Percentiles rank a stretch among this genome's conserved stretches.
These are phyloP conservation scores for Carex sylvatica DNA, from an alignment of 202 grass and related monocot species.

Conservation along the genomic window DNA sequence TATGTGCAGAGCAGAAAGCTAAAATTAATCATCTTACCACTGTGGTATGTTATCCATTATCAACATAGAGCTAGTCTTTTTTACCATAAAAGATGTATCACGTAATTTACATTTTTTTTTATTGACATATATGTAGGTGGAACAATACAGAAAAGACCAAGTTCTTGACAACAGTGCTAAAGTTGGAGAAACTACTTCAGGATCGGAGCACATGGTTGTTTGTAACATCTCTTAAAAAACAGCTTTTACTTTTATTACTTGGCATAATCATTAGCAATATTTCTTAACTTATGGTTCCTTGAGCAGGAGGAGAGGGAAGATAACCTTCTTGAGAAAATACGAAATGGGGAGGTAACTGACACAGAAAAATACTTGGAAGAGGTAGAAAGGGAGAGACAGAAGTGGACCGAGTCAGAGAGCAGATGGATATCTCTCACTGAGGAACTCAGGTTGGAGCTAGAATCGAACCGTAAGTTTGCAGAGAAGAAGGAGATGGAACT, in stretches of 20 bases:
- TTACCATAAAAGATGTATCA: neutral
- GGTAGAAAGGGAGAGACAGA: constrained; percentile 75
- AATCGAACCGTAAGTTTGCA: constrained; percentile 69
- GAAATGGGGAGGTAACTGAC: constrained; percentile 38
- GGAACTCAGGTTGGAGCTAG: constrained; percentile 78
- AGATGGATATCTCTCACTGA: constrained; percentile 92
- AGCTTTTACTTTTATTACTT: neutral
- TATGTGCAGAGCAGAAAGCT: constrained; percentile 76
- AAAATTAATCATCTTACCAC: constrained; percentile 60
- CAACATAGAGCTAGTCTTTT: neutral
- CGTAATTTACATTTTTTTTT: constrained; percentile 15
- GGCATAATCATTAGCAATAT: neutral
- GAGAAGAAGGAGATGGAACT: constrained; percentile 83
- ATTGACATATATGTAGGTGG: constrained; percentile 47
- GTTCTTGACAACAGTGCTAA: constrained; percentile 22
- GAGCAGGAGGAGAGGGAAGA: constrained; percentile 27
- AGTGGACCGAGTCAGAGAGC: constrained; percentile 94
- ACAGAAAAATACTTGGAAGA: constrained; percentile 47
- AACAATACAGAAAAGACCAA: constrained; percentile 41
- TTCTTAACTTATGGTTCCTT: neutral
- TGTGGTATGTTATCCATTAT: constrained; percentile 44
- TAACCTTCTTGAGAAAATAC: constrained; percentile 78
- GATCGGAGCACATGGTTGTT: neutral
- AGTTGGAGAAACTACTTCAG: neutral
- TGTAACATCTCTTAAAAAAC: neutral